Evolutionary conservation across 192 early-diverging fungal genomes (phyloP), one percentile per base, ranked within the genome.

Genomic region (Cetraspora pellucida): DNA sequence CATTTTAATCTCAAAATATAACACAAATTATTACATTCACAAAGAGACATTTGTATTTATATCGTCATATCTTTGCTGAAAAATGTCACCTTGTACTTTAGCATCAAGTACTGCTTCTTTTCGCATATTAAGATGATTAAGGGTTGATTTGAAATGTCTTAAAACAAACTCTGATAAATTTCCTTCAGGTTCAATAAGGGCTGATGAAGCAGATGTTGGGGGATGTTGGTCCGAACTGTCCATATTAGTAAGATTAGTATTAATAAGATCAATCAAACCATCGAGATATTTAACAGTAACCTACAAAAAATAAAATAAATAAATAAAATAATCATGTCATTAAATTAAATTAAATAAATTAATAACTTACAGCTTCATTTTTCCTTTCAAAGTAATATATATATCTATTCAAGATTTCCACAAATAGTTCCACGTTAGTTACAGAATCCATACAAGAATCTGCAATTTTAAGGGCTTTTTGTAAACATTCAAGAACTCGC

Each of bases 401-500:
- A 74, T 95, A 97, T 82, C 93, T 86, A 82, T 98, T 97, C 70
- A 99, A 82, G 69, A 98, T 93, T 81, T 98, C 96, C n/a, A 99
- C 94, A 89, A 99, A 96, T 44, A 98, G 83, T 78, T 95, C 93
- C 21, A 96, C 93, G 44, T 94, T 96, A 19, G 96, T 90, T 46
- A 89, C 88, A 37, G 90, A 87, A 71, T 99, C 97, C 88, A 98
- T 90, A 52, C 96, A 94, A 19, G 90, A 90, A 81, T 97, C 97
- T 1, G 98, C 96, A 76, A 97, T 90, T 80, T 96, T 96, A 37
- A 97, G 89, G 19, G 96, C 93, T 81, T 96, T 95, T 83, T 98
- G 96, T 69, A 99, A 82, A 72, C 93, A 95, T 75, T 94, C 92
- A 46, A 98, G 84, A 19, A 97, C 95, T 49, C 90, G 85, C 77